phyloP scores from a whole-genome alignment of 441 rosid species.

The Metrosideros polymorpha region DNA sequence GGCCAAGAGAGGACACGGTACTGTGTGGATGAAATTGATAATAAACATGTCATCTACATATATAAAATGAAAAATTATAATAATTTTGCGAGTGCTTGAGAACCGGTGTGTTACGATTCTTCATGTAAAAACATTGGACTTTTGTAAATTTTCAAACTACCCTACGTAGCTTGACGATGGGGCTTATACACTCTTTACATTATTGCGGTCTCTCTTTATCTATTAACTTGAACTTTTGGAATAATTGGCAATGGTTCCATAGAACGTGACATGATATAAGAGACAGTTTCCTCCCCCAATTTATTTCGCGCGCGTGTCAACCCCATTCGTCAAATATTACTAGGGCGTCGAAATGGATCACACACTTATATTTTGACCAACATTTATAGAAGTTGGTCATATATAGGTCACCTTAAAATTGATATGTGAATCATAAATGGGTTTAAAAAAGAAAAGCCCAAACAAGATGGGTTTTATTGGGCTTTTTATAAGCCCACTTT shows the following conservation, averaged over 20 bases:
- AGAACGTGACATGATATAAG: background rate
- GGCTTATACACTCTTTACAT: background rate
- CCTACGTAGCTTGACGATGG: accelerated
- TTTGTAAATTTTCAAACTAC: no score
- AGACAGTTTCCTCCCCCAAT: background rate
- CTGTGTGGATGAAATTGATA: background rate
- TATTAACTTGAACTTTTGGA: background rate
- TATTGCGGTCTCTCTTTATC: accelerated
- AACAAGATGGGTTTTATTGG: no score
- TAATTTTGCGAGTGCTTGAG: background rate
- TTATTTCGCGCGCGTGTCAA: background rate
- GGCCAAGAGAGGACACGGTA: background rate
- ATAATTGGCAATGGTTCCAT: accelerated
- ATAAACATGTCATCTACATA: background rate
- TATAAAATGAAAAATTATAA: background rate
- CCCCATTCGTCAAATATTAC: no score
- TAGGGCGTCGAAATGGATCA: no score
- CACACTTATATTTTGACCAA: no score
- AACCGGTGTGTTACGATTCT: background rate
- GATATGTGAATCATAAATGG: no score
- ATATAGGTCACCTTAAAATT: no score
- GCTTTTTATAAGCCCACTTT: no score
- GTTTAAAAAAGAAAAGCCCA: no score
- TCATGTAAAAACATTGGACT: background rate
- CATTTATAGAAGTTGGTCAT: no score